A percentile compares a stretch with the other conserved stretches of the same genome.
Conservation (phyloP, 192 early-diverging fungal species). For the Entomortierella lignicola region DNA sequence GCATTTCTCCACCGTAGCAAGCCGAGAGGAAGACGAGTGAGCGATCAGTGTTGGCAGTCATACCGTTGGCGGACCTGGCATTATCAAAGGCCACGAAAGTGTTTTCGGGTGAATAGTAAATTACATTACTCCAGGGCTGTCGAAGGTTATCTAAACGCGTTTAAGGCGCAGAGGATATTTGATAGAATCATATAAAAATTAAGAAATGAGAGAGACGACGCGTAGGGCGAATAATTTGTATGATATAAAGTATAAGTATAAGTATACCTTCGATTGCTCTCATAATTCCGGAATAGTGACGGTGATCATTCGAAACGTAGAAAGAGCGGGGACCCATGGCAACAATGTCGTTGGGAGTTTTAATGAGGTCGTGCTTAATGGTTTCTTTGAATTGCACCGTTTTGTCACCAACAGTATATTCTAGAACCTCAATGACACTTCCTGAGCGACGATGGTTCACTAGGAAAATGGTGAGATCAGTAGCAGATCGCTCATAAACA, state of each 20-base stretch:
- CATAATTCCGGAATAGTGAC: constrained; percentile 25
- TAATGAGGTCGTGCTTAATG: constrained; percentile 61
- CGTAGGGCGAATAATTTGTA: too few relatives aligned
- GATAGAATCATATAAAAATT: too few relatives aligned
- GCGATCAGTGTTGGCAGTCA: constrained; percentile 21
- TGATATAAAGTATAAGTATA: too few relatives aligned
- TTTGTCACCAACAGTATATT: constrained; percentile 56
- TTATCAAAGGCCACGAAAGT: constrained; percentile 23
- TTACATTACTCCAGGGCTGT: constrained; percentile 28
- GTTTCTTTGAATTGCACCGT: constrained; percentile 61
- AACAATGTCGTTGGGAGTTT: constrained; percentile 68
- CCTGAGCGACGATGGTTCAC: constrained; percentile 69
- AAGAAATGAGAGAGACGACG: too few relatives aligned
- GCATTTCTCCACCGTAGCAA: constrained; percentile 27
- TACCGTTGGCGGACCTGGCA: constrained; percentile 38
- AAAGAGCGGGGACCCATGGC: constrained; percentile 63
- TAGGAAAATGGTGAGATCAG: constrained; percentile 63
- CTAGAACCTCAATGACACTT: constrained; percentile 65
- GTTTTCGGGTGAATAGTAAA: constrained; percentile 39
- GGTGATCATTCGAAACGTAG: constrained; percentile 69
- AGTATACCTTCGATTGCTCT: constrained; percentile 54
- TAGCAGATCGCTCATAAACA: constrained; percentile 58
- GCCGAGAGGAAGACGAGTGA: constrained; percentile 31
- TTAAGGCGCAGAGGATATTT: too few relatives aligned
- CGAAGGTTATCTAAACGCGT: constrained; percentile 16